Evolutionary conservation across 2,329 filamentous ascomycete species (phyloP), one percentile per base, ranked within the genome.

Genomic region (Didymella lethalis): DNA sequence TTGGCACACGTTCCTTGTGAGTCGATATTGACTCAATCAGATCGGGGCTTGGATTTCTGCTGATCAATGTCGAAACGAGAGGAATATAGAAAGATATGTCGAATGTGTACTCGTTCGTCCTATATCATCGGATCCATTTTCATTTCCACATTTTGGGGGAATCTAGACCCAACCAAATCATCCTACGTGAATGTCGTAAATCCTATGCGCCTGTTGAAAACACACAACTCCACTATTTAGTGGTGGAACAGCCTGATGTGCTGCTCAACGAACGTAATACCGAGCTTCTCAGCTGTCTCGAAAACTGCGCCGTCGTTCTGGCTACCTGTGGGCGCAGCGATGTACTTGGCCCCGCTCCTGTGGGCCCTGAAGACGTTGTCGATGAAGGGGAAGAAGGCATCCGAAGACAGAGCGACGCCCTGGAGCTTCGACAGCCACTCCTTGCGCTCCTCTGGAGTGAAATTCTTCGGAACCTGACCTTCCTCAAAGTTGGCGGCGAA

Each of bases 321-420:
- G 78, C 90, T 97, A 57, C 95, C 95, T 49, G 87, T 90, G 10
- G 95, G 95, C 38, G 94, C 94, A 54, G 95, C 94, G 72, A 98
- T 92, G 82, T 97, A 99, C 83, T 96, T 98, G 75, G 88, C 93
- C 48, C 95, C 95, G 23, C 92, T 96, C 71, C 92, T 86, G 63
- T 87, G 88, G 50, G 93, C 91, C 67, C 95, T 88, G 87, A 96
- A 97, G 66, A 99, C 90, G 73, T 99, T 99, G 84, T 99, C 95
- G 73, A 92, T 92, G 81, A 99, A 99, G 67, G 95, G 95, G 87
- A 99, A 99, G 80, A 99, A 99, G 65, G 95, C 95, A 78, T 99
- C 95, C 65, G 92, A 96, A 52, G 92, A 96, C 54, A 97, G 87
- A 54, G 90, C 92, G 31, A 99, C 95, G 52, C 91, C 85, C 62